phyloP scores from a whole-genome alignment of 1,284 basidiomycete genomes.

The Trichosporon inkin region DNA sequence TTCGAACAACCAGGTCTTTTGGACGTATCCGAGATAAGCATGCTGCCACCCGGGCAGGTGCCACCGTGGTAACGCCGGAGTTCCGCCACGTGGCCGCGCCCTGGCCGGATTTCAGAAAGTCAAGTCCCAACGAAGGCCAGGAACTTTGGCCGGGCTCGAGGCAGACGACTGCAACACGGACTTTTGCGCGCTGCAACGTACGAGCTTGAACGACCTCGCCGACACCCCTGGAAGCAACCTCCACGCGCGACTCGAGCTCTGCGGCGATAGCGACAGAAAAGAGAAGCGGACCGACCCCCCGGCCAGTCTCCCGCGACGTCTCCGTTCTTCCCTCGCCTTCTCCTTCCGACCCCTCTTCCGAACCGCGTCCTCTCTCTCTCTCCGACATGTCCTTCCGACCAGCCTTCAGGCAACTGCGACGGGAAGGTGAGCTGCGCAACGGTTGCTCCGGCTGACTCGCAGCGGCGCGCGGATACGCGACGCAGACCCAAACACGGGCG shows the following conservation, averaged over 20 bases:
- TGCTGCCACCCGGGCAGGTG: not conserved
- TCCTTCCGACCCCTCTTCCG: not conserved
- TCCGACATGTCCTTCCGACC: slow-evolving; percentile 9
- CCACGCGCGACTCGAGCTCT: not conserved
- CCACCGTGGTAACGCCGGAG: slow-evolving; percentile 7
- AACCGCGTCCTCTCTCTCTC: too few relatives aligned
- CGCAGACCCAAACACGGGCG: not conserved
- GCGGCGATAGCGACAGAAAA: not conserved
- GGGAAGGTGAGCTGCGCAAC: not conserved
- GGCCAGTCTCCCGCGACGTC: not conserved
- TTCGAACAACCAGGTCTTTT: too few relatives aligned
- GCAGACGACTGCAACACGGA: not conserved
- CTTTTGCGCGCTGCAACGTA: not conserved
- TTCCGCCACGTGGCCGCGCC: slow-evolving; percentile 1
- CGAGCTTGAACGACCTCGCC: not conserved
- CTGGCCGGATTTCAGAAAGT: slow-evolving; percentile 9
- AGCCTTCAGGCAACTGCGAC: slow-evolving; percentile 6
- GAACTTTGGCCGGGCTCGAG: slow-evolving; percentile 7
- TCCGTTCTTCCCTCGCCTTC: not conserved
- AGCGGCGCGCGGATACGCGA: not conserved
- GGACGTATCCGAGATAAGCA: not conserved
- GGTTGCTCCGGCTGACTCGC: not conserved
- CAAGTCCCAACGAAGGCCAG: not conserved
- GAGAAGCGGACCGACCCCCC: not conserved
- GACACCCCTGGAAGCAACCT: not conserved